phyloP scores from a whole-genome alignment of 805 yeast genomes.

The Candida oleophila region DNA sequence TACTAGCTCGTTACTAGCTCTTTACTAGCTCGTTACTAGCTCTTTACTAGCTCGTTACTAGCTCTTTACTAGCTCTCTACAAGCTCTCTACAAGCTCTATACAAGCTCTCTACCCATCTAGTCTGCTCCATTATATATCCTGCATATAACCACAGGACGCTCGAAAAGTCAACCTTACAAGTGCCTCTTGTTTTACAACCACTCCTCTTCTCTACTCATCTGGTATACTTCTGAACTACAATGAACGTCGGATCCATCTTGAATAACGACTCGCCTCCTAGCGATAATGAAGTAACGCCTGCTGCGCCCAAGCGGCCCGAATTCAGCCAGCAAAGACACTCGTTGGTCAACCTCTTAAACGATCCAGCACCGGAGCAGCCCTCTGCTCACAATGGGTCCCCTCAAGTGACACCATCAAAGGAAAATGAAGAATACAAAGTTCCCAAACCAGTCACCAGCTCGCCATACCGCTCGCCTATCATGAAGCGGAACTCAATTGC shows the following conservation, averaged over 20 bases:
- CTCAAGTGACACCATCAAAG: not conserved
- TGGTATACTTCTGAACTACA: too few relatives aligned
- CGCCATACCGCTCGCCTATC: slow-evolving; percentile 1
- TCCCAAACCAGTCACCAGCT: slow-evolving; percentile 1
- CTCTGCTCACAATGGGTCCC: not conserved
- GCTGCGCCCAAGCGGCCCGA: slow-evolving; percentile 3
- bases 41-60: too few relatives aligned
- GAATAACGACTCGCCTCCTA: slow-evolving; percentile 33
- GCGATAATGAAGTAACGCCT: slow-evolving; percentile 12
- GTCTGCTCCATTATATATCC: too few relatives aligned
- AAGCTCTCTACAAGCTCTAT: too few relatives aligned
- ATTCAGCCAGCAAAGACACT: slow-evolving; percentile 22
- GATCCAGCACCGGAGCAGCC: slow-evolving; percentile 12
- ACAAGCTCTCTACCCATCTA: too few relatives aligned
- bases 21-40: too few relatives aligned
- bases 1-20: too few relatives aligned
- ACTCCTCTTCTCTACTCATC: too few relatives aligned
- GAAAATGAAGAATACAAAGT: not conserved
- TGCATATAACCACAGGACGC: too few relatives aligned
- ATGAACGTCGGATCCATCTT: slow-evolving; percentile 42
- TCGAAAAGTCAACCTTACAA: too few relatives aligned
- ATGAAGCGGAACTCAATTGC: slow-evolving; percentile 21
- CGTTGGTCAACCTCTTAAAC: slow-evolving; percentile 28
- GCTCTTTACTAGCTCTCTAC: too few relatives aligned
- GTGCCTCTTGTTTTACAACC: too few relatives aligned